These are phyloP conservation scores for Saitozyma sp. DNA, from an alignment of 768 basidiomycete species.

Conservation along the genomic window DNA sequence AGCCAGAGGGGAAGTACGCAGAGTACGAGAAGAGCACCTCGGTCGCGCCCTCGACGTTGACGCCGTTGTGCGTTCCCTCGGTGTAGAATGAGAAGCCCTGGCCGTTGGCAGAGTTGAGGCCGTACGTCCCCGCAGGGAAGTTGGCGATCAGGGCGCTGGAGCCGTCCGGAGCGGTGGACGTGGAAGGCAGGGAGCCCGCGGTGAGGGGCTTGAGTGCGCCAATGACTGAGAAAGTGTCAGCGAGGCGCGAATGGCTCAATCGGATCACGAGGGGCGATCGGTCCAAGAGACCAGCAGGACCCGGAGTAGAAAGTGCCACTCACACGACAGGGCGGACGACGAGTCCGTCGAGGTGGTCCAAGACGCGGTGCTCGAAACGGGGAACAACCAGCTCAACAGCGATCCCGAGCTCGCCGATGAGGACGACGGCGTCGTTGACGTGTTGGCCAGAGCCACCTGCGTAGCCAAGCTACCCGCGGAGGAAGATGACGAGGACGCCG, in stretches of 20 bases:
- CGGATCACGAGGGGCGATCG: too few species aligned
- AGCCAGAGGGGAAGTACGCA: constrained; percentile 65
- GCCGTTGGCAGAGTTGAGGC: constrained; percentile 17
- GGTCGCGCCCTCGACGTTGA: constrained; percentile 61
- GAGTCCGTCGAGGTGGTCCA: constrained; percentile 17
- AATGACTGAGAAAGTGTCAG: constrained; percentile 20
- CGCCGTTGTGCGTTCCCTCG: constrained; percentile 62
- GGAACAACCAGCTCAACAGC: constrained; percentile 7
- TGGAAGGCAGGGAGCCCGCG: constrained; percentile 33
- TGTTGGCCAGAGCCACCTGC: too few species aligned
- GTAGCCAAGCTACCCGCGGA: too few species aligned
- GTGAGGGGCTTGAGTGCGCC: constrained; percentile 40
- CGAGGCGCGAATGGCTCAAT: background rate
- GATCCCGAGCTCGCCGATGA: background rate
- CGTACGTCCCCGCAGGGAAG: constrained; percentile 34
- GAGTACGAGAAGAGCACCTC: constrained; percentile 71
- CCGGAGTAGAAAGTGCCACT: background rate
- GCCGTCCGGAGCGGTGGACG: constrained; percentile 39
- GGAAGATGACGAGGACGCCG: background rate
- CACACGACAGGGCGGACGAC: constrained; percentile 11
- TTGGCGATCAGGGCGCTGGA: constrained; percentile 31
- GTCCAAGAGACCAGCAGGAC: too few species aligned
- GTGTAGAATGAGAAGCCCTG: constrained; percentile 71
- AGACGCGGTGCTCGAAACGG: constrained; percentile 4
- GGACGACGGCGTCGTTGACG: background rate